Percentiles rank a stretch among this genome's conserved stretches.
phyloP scores from a whole-genome alignment of 768 basidiomycete genomes.

The Boletellus ananas region DNA sequence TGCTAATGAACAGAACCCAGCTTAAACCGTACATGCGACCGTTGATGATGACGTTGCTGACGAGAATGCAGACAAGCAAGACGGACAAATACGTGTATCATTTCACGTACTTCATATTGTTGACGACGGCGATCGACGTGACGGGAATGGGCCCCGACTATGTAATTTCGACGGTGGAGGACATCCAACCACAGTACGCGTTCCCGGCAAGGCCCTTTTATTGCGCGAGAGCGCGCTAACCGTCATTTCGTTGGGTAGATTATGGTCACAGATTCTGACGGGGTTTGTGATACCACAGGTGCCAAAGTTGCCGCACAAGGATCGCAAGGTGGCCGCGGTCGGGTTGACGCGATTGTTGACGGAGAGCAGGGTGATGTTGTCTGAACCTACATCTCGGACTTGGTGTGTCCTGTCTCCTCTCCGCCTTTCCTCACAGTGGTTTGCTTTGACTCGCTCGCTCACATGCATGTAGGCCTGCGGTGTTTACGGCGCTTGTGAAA shows the following conservation, averaged over 20 bases:
- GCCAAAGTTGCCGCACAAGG: constrained; percentile 74
- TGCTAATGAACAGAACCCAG: constrained; percentile 40
- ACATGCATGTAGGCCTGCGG: constrained; percentile 50
- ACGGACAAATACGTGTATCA: constrained; percentile 85
- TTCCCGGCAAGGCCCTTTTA: background rate
- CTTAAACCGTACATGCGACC: constrained; percentile 74
- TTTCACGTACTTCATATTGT: constrained; percentile 76
- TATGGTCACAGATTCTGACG: constrained; percentile 77
- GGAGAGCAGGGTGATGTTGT: constrained; percentile 65
- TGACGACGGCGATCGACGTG: constrained; percentile 69
- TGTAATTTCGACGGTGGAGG: constrained; percentile 73
- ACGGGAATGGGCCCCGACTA: constrained; percentile 76
- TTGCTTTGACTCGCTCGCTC: background rate
- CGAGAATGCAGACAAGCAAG: constrained; percentile 81
- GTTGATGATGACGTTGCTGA: constrained; percentile 73
- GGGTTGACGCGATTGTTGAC: constrained; percentile 79
- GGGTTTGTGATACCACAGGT: constrained; percentile 80
- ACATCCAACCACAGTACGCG: constrained; percentile 74
- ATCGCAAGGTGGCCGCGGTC: constrained; percentile 80
- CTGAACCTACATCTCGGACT: constrained; percentile 53
- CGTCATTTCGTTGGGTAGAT: constrained; percentile 30
- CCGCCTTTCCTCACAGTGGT: background rate
- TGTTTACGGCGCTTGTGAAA: constrained; percentile 67
- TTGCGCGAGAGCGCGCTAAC: background rate
- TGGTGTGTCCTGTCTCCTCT: constrained; percentile 49